Base-by-base conservation (phyloP, 345 rosid species). In the Salix udensis region DNA sequence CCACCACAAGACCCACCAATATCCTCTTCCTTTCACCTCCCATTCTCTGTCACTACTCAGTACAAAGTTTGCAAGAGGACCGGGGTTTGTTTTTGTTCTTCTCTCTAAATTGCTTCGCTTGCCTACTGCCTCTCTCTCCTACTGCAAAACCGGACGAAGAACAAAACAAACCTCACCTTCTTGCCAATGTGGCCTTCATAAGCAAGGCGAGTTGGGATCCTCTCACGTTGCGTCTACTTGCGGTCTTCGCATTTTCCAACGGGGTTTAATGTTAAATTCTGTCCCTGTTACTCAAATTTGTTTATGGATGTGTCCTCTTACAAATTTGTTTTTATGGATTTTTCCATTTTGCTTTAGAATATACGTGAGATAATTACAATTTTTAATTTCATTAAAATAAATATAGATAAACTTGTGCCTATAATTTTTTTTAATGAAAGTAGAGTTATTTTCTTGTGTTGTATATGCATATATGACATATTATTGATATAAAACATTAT, bases 21-120 rank as follows among this genome's bases (percentile, higher is more conserved):
- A 84, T 78, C 78, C 74, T 85, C 66, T 80, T 89, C 86, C 89
- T 85, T 74, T 86, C 85, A 39, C 87, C 81, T 9, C 81, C 87
- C 89, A 88, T 86, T 73, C 66, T 28, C 46, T 67, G 24, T 4
- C 21, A 68, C 77, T 39, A n/a, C 28, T n/a, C 28, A 10, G 28
- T 10, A 58, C 62, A 26, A 21, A 44, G 26, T 61, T 42, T 15
- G 16, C 42, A 34, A 23, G 26, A 9, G 62, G 19, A 55, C n/a
- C 10, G 16, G 40, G 44, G 44, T 40, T 52, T 44, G 15, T 5
- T 9, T 39, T 31, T 13, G 21, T 10, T 46, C 4, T 36, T 58
- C 11, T 10, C 62, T 58, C 12, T n/a, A n/a, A 55, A n/a, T 58
- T 58, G 28, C 62, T 9, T 58, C 3, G 16, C 18, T 46, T 46